Percentiles rank a stretch among this genome's conserved stretches.
Evolutionary conservation across 176 grass and related monocot species (phyloP).

Genomic region (Cymbopogon citratus): DNA sequence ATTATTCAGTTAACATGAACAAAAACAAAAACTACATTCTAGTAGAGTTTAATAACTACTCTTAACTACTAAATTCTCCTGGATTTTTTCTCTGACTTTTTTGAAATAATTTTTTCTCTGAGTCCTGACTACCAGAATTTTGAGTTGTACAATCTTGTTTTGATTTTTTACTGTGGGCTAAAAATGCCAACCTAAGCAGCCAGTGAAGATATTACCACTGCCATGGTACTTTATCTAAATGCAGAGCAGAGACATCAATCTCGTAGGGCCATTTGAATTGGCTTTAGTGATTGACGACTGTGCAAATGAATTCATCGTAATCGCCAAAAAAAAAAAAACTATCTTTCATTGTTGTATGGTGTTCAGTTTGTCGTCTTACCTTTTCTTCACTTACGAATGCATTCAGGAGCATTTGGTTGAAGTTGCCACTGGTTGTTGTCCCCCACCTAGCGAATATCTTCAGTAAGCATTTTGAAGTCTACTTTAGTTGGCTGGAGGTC

Average conservation of each 20-base stretch:
- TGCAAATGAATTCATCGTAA: neutral
- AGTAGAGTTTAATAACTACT: too few species aligned
- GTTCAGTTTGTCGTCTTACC: neutral
- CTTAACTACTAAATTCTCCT: too few species aligned
- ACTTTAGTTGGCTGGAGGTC: constrained; percentile 61
- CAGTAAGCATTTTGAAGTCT: constrained; percentile 76
- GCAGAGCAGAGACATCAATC: constrained; percentile 65
- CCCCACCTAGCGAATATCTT: constrained; percentile 73
- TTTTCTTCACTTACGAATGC: constrained; percentile 21
- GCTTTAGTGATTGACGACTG: neutral
- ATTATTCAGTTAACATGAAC: too few species aligned
- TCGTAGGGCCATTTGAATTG: constrained; percentile 66
- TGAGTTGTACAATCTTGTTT: too few species aligned
- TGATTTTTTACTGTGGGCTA: neutral
- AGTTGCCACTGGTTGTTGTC: constrained; percentile 74
- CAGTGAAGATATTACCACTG: constrained; percentile 77
- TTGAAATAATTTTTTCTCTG: too few species aligned
- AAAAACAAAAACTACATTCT: too few species aligned
- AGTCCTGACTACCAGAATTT: too few species aligned
- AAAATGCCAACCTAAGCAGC: constrained; percentile 70
- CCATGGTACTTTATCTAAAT: constrained; percentile 86
- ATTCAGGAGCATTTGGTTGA: constrained; percentile 90
- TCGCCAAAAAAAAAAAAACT: too few species aligned
- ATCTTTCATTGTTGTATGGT: neutral
- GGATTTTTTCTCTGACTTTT: too few species aligned